Conservation (phyloP, 768 basidiomycete genomes). For the Lactifluus echinatus region DNA sequence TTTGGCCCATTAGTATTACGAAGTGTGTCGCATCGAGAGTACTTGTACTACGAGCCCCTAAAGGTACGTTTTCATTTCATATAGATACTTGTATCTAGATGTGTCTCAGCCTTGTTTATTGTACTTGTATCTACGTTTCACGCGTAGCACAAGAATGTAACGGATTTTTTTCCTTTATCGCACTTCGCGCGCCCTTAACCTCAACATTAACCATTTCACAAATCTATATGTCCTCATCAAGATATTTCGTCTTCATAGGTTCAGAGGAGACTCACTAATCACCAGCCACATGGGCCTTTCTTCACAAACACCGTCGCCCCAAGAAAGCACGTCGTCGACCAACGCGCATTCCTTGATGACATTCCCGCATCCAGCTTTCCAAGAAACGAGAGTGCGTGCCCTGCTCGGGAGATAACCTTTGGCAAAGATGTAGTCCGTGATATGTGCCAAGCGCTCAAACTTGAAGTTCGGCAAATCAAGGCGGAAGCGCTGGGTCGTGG, state of each 20-base stretch:
- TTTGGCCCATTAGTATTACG: no score
- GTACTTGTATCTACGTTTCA: no score
- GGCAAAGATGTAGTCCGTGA: constrained; percentile 40
- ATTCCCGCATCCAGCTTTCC: constrained; percentile 33
- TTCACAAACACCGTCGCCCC: constrained; percentile 30
- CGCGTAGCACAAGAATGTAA: no score
- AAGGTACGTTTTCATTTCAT: no score
- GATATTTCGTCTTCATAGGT: neutral
- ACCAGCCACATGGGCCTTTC: constrained; percentile 32
- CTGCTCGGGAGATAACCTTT: constrained; percentile 32
- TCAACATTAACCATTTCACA: no score
- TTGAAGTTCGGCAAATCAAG: constrained; percentile 27
- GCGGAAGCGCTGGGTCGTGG: constrained; percentile 37
- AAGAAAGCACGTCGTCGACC: constrained; percentile 24
- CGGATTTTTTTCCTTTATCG: no score
- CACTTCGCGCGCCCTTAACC: no score
- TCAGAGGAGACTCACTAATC: constrained; percentile 25
- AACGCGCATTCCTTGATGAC: constrained; percentile 24
- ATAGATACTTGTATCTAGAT: no score
- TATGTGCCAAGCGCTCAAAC: constrained; percentile 35
- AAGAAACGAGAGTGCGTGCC: constrained; percentile 33
- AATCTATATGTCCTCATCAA: neutral
- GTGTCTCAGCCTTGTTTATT: no score
- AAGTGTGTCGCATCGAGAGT: no score
- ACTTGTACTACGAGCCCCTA: no score